Base-by-base conservation (phyloP, 2,329 filamentous ascomycete genomes). In the Aspergillus sp. region DNA sequence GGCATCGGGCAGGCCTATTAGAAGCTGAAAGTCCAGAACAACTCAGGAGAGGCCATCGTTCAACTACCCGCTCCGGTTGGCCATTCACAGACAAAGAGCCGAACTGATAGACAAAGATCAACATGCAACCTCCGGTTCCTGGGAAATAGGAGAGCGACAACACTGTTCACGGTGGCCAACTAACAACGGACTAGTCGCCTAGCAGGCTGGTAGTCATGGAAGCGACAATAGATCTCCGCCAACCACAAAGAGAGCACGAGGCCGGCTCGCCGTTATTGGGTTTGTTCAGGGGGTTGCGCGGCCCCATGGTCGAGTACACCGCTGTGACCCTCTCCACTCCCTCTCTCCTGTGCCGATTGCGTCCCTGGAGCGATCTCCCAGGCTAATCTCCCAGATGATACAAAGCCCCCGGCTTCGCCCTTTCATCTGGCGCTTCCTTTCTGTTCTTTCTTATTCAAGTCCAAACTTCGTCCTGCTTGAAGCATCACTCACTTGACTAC, bases 381-480 rank as follows among this genome's bases (percentile, higher is more conserved):
- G 52, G 23, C 33, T 72, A 74, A 75, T 75, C 72, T 75, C 73
- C 72, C 70, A 56, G 63, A 58, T 64, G 66, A 73, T 75, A 75
- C 73, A 75, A 75, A 75, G 69, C 63, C 64, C 63, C 66, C 62
- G 52, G 46, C 19, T 35, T 62, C 54, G 68, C 66, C 68, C 67
- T 55, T 64, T 62, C 57, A 50, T 56, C 64, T 55, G 11, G 65
- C 58, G 61, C 62, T 66, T 66, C 63, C 60, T 64, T 58, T 68
- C 56, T 59, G 60, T 66, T 64, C 54, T 68, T 59, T 68, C 64
- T 33, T 62, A 59, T 55, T 51, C 67, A 72, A 71, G 66, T 66
- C 60, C 67, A 66, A 54, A 68, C 69, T 71, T 68, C 65, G 64
- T 68, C 57, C 60, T 67, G 61, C 66, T 70, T 66, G 68, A 69